A percentile compares a stretch with the other conserved stretches of the same genome.
Evolutionary conservation across 352 stramenopile species (phyloP).

Genomic region (Pythium insidiosum): DNA sequence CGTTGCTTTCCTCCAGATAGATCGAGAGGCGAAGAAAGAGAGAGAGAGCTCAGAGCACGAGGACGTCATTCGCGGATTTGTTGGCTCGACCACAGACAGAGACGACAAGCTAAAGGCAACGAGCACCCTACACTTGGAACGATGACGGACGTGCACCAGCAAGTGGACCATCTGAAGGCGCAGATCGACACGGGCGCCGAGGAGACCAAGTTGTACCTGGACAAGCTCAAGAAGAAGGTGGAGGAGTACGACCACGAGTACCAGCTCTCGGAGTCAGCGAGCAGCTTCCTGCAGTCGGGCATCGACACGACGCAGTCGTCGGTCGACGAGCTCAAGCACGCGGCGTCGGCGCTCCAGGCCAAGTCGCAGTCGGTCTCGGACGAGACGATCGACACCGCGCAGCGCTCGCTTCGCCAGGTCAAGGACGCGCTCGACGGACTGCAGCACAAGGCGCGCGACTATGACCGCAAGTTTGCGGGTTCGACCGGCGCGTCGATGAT

Average conservation of each 20-base stretch:
- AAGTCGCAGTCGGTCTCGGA: slow-evolving; percentile 35
- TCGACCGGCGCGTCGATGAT: slow-evolving; percentile 8
- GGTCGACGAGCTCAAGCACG: slow-evolving; percentile 29
- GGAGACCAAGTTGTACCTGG: slow-evolving; percentile 49
- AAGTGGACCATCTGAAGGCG: slow-evolving; percentile 36
- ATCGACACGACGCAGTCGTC: slow-evolving; percentile 22
- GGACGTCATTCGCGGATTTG: not conserved
- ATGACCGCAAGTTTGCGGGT: slow-evolving; percentile 45
- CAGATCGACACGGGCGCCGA: slow-evolving; percentile 42
- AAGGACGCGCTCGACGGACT: slow-evolving; percentile 33
- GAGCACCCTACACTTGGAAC: slow-evolving; percentile 9
- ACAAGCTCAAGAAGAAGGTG: slow-evolving; percentile 49
- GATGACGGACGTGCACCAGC: slow-evolving; percentile 32
- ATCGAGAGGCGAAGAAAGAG: too few species aligned
- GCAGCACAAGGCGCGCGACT: slow-evolving; percentile 34
- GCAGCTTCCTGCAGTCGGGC: slow-evolving; percentile 30
- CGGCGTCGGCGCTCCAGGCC: slow-evolving; percentile 18
- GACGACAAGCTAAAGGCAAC: not conserved
- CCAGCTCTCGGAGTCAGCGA: slow-evolving; percentile 33
- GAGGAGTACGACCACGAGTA: slow-evolving; percentile 42
- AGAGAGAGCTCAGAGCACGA: too few species aligned
- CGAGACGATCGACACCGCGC: slow-evolving; percentile 30
- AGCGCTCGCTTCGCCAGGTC: slow-evolving; percentile 30
- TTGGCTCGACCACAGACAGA: not conserved
- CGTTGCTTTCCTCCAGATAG: too few species aligned